Evolutionary conservation across 257 asterid genomes (phyloP).

Genomic region (Orobanche coerulescens): DNA sequence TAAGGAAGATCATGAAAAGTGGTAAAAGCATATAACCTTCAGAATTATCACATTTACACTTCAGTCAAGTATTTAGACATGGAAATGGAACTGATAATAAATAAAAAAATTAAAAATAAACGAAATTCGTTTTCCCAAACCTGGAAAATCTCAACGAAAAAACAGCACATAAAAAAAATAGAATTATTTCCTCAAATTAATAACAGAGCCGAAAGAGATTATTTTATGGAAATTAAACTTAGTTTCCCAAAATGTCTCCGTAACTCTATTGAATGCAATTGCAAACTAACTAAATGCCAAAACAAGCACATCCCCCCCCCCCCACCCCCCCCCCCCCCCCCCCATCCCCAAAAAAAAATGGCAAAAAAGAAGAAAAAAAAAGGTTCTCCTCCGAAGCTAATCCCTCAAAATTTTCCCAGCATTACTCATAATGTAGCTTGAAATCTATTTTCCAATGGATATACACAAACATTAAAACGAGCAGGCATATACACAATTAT

Average conservation of each 20-base stretch:
- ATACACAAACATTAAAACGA: not conserved
- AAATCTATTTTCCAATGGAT: slow-evolving; percentile 2
- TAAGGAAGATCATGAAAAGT: not conserved
- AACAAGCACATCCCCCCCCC: too few species aligned
- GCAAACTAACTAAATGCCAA: slow-evolving; percentile 5
- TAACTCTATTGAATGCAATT: not conserved
- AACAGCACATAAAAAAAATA: not conserved
- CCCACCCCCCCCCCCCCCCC: not conserved
- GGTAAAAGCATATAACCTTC: not conserved
- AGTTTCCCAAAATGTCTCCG: slow-evolving; percentile 24
- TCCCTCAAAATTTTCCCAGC: slow-evolving; percentile 15
- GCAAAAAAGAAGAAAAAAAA: too few species aligned
- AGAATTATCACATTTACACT: not conserved
- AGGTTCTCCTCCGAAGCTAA: not conserved
- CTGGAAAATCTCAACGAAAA: not conserved
- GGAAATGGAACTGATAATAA: not conserved
- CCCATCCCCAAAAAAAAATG: not conserved
- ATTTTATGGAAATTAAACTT: not conserved
- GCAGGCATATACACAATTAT: not conserved
- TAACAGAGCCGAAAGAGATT: slow-evolving; percentile 5
- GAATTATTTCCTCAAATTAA: slow-evolving; percentile 21
- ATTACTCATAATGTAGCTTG: slow-evolving; percentile 24
- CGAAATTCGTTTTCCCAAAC: not conserved
- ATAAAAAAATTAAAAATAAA: not conserved
- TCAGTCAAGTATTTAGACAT: not conserved